These are phyloP conservation scores for Candida yuanshanica DNA, from an alignment of 805 yeast species.

Conservation along the genomic window DNA sequence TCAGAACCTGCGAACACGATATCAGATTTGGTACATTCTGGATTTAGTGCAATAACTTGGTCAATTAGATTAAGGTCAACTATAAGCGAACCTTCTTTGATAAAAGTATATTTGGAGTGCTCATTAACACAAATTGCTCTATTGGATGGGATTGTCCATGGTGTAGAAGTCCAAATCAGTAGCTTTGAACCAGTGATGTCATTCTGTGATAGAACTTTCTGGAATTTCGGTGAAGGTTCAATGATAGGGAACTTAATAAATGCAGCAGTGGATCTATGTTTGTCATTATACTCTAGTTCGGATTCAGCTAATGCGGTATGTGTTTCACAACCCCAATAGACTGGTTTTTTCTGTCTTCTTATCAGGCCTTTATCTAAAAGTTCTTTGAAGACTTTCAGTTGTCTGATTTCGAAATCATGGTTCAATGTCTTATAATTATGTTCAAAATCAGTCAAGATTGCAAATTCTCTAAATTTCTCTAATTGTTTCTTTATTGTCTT, in stretches of 20 bases:
- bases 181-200: conserved; percentile 13
- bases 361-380: conserved; percentile 64
- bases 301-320: conserved; percentile 95
- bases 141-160: conserved; percentile 94
- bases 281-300: conserved; percentile 79
- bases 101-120: conserved; percentile 50
- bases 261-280: conserved; percentile 64
- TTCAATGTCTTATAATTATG: conserved; percentile 69
- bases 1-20: conserved; percentile 35
- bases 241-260: conserved; percentile 61
- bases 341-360: conserved; percentile 86
- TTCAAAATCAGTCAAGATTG: conserved; percentile 79
- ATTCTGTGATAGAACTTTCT: conserved; percentile 4
- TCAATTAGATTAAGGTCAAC: conserved; percentile 50
- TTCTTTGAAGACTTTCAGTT: conserved; percentile 61
- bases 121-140: conserved; percentile 72
- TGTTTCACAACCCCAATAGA: conserved; percentile 95
- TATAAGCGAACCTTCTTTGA: conserved; percentile 36
- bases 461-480: conserved; percentile 59
- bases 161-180: conserved; percentile 95
- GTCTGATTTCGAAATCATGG: conserved; percentile 66
- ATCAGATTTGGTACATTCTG: conserved; percentile 17
- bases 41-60: conserved; percentile 29
- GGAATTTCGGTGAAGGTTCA: conserved; percentile 18
- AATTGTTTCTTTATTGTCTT: conserved; percentile 60